phyloP scores from a whole-genome alignment of 805 yeast genomes.

The Candida arabinofermentans region DNA sequence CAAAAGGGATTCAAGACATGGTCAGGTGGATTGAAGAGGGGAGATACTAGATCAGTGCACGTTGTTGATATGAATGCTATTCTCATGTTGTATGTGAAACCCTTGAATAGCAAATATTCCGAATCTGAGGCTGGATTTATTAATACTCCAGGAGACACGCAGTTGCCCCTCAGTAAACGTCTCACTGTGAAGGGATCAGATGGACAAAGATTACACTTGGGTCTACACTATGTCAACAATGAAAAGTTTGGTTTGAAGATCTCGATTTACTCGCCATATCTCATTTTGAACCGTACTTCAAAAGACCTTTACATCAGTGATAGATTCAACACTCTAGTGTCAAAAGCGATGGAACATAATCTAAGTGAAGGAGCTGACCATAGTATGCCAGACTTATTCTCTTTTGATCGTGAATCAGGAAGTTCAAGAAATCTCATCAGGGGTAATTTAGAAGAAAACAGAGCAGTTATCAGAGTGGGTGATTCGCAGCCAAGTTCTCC shows the following conservation, averaged over 20 bases:
- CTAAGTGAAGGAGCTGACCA: conserved; percentile 24
- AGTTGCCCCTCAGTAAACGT: conserved; percentile 32
- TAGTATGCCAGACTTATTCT: conserved; percentile 72
- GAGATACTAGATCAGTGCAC: conserved; percentile 70
- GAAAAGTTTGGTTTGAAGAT: conserved; percentile 58
- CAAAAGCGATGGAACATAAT: conserved; percentile 31
- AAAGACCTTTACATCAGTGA: conserved; percentile 58
- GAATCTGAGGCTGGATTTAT: conserved; percentile 75
- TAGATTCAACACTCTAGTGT: conserved; percentile 45
- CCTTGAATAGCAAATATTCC: conserved; percentile 55
- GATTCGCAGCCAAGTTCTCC: conserved; percentile 72
- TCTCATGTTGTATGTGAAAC: conserved; percentile 65
- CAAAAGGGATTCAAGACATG: conserved; percentile 72
- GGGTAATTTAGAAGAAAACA: conserved; percentile 45
- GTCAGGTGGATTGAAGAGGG: conserved; percentile 57
- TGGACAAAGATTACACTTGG: conserved; percentile 64
- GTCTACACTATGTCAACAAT: conserved; percentile 56
- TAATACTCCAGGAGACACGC: conserved; percentile 41
- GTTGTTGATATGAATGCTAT: conserved; percentile 72
- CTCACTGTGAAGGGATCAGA: conserved; percentile 52
- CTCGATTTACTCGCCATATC: conserved; percentile 78
- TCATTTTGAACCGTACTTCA: conserved; percentile 78
- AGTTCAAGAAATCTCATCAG: conserved; percentile 31
- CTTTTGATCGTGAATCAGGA: conserved; percentile 54
- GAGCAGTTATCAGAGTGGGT: conserved; percentile 62